Conservation (phyloP, 2,329 filamentous ascomycete genomes). For the Microdochium bolleyi region DNA sequence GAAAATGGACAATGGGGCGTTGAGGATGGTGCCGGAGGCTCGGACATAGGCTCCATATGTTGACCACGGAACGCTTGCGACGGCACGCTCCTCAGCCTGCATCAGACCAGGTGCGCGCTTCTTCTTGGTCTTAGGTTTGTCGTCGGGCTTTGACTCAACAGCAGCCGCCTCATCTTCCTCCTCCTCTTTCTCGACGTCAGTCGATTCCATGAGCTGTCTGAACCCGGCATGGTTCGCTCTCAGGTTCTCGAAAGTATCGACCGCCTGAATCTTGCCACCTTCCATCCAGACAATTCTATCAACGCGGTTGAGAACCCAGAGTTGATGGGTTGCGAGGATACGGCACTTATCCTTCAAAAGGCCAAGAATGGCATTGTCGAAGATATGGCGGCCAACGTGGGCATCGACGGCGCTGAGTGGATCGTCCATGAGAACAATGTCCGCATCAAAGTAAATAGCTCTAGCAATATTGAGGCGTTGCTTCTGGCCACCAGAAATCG, state of each 20-base stretch:
- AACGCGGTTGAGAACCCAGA: conserved; percentile 85
- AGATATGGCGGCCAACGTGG: conserved; percentile 67
- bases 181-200: conserved; percentile 61
- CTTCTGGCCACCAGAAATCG: conserved; percentile 90
- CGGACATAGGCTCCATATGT: conserved; percentile 73
- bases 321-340: conserved; percentile 87
- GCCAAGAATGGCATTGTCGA: conserved; percentile 89
- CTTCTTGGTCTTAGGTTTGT: conserved; percentile 42
- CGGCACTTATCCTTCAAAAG: conserved; percentile 83
- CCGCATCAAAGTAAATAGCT: conserved; percentile 62
- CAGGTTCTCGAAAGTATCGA: conserved; percentile 84
- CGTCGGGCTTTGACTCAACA: conserved; percentile 34
- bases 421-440: conserved; percentile 63
- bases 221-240: conserved; percentile 76
- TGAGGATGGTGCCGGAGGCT: conserved; percentile 64
- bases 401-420: conserved; percentile 63
- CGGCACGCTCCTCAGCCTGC: conserved; percentile 61
- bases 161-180: conserved; percentile 42
- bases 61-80: conserved; percentile 69
- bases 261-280: conserved; percentile 70
- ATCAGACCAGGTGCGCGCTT: conserved; percentile 58
- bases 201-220: conserved; percentile 77
- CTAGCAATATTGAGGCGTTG: conserved; percentile 91
- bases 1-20: conserved; percentile 54
- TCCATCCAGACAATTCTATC: conserved; percentile 94